phyloP scores from a whole-genome alignment of 202 grass and related monocot genomes.

The Zizania palustris region DNA sequence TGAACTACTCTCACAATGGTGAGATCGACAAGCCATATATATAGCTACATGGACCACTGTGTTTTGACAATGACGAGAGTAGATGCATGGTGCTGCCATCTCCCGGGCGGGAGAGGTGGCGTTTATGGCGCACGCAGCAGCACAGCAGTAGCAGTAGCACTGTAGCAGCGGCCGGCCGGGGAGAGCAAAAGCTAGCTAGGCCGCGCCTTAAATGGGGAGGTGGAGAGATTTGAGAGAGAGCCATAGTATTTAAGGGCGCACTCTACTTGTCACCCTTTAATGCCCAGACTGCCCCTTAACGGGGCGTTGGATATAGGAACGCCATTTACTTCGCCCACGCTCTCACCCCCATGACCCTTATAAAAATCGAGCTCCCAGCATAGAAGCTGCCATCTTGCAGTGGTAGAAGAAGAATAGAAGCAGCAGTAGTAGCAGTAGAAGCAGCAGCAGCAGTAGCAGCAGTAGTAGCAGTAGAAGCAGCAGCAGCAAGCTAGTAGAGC shows the following conservation, averaged over 20 bases:
- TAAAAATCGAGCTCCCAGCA: constrained; percentile 42
- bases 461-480: no score
- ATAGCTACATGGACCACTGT: no score
- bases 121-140: constrained; percentile 22
- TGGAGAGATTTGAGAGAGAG: constrained; percentile 45
- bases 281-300: constrained; percentile 54
- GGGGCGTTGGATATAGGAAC: constrained; percentile 59
- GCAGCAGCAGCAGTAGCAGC: no score
- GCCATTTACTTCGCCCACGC: constrained; percentile 44
- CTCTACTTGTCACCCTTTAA: constrained; percentile 60
- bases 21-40: no score
- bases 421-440: no score
- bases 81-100: background rate
- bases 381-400: background rate
- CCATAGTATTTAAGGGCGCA: constrained; percentile 59
- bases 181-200: background rate
- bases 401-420: background rate
- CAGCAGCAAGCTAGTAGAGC: background rate
- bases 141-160: background rate
- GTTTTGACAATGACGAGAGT: background rate
- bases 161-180: constrained; percentile 21
- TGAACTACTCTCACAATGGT: no score
- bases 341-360: constrained; percentile 42
- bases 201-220: constrained; percentile 51
- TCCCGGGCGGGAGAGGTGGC: constrained; percentile 15